Conservation (phyloP, 805 yeast species). For the Osmozyma mogii region DNA sequence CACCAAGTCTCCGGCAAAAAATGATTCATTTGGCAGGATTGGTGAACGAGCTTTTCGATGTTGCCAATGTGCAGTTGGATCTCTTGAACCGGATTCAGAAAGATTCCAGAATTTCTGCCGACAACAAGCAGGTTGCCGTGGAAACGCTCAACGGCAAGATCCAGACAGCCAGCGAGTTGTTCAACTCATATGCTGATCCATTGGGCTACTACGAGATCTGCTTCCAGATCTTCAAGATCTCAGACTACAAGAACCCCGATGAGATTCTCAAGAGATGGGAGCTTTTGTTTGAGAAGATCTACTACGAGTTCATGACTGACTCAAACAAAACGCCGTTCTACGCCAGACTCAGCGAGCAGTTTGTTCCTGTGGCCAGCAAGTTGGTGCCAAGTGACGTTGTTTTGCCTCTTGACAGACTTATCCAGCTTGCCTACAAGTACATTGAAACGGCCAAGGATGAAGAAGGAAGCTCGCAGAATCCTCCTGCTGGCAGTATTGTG, state of each 20-base stretch:
- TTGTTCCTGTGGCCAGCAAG: conserved; percentile 51
- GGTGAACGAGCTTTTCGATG: conserved; percentile 76
- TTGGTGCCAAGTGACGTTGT: conserved; percentile 65
- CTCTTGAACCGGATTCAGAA: conserved; percentile 39
- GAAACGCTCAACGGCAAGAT: conserved; percentile 55
- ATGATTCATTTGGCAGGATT: conserved; percentile 61
- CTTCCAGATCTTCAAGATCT: conserved; percentile 65
- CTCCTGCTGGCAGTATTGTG: conserved; percentile 49
- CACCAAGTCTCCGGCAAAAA: conserved; percentile 68
- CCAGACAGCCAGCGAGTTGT: conserved; percentile 66
- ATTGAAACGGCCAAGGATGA: conserved; percentile 34
- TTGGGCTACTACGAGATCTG: conserved; percentile 81
- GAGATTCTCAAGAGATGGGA: conserved; percentile 81
- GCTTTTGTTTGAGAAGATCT: conserved; percentile 48
- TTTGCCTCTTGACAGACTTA: conserved; percentile 67
- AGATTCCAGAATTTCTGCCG: conserved; percentile 43
- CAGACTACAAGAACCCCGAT: conserved; percentile 79
- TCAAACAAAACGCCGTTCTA: conserved; percentile 30
- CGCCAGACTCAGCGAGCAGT: conserved; percentile 28
- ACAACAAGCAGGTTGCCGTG: conserved; percentile 43
- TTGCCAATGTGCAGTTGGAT: conserved; percentile 79
- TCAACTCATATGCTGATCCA: conserved; percentile 82
- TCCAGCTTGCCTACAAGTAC: conserved; percentile 56
- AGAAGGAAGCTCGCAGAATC: conserved; percentile 20
- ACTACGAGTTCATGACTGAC: conserved; percentile 23